Conservation (phyloP, 2,329 filamentous ascomycete genomes). For the Ustulina deusta region DNA sequence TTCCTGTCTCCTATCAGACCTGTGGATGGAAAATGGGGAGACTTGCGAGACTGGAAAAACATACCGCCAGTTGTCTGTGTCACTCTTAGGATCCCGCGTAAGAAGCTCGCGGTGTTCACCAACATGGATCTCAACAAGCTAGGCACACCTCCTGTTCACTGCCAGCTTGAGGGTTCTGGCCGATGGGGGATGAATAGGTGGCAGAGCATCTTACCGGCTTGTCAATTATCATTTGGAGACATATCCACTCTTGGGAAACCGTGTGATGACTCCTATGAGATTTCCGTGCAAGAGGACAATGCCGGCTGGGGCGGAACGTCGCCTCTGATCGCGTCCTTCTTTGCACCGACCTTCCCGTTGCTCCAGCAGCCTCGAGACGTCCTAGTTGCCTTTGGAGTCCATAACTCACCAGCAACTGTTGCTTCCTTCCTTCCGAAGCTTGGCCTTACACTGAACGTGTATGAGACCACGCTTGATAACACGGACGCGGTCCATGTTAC, state of each 20-base stretch:
- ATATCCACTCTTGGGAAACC: constrained; percentile 45
- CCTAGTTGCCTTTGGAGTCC: constrained; percentile 40
- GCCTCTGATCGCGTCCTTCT: constrained; percentile 56
- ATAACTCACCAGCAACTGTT: not conserved
- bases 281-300: constrained; percentile 53
- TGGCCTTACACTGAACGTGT: constrained; percentile 51
- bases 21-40: constrained; percentile 12
- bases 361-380: constrained; percentile 50
- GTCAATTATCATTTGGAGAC: constrained; percentile 58
- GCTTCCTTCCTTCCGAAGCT: constrained; percentile 37
- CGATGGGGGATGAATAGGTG: not conserved
- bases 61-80: constrained; percentile 41
- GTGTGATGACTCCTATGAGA: constrained; percentile 48
- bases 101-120: constrained; percentile 28
- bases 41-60: constrained; percentile 37
- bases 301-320: constrained; percentile 55
- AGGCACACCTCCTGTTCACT: constrained; percentile 31
- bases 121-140: constrained; percentile 11
- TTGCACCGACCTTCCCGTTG: constrained; percentile 53
- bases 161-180: constrained; percentile 12
- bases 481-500: constrained; percentile 34
- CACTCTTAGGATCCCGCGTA: constrained; percentile 38
- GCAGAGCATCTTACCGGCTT: constrained; percentile 51
- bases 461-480: constrained; percentile 50
- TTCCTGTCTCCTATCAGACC: not conserved